Conservation (phyloP, 768 basidiomycete species). For the Auriscalpium microsporum region DNA sequence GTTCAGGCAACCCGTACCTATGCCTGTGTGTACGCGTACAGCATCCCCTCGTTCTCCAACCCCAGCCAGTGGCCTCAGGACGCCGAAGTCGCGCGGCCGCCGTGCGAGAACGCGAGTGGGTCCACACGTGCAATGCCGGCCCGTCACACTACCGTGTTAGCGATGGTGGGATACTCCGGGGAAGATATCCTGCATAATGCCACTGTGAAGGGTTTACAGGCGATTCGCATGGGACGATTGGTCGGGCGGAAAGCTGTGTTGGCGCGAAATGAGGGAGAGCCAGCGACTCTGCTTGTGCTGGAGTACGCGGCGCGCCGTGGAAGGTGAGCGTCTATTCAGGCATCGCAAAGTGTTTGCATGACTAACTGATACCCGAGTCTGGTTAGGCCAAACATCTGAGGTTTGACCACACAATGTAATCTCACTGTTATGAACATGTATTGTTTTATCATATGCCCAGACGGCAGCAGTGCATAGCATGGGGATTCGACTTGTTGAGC, state of each 20-base stretch:
- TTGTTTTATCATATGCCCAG: too few relatives aligned
- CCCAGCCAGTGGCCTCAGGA: not conserved
- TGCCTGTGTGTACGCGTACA: not conserved
- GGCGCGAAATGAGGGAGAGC: not conserved
- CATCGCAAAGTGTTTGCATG: not conserved
- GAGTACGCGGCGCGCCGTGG: not conserved
- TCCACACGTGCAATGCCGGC: too few relatives aligned
- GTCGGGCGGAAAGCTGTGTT: not conserved
- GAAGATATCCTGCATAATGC: not conserved
- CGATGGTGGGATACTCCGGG: too few relatives aligned
- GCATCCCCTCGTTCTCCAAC: not conserved
- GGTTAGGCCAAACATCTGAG: too few relatives aligned
- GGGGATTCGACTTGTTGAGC: too few relatives aligned
- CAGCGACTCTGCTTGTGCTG: not conserved
- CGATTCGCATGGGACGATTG: not conserved
- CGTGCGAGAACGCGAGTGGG: not conserved
- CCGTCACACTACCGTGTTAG: too few relatives aligned
- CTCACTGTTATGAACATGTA: too few relatives aligned
- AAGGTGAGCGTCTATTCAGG: not conserved
- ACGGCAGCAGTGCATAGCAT: too few relatives aligned
- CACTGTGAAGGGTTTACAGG: not conserved
- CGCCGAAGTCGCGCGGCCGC: not conserved
- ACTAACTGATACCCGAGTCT: too few relatives aligned
- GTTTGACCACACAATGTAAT: too few relatives aligned
- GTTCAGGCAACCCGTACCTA: too few relatives aligned